A percentile compares a stretch with the other conserved stretches of the same genome.
phyloP scores from a whole-genome alignment of 192 early-diverging fungal species.

The Entomortierella chlamydospora region DNA sequence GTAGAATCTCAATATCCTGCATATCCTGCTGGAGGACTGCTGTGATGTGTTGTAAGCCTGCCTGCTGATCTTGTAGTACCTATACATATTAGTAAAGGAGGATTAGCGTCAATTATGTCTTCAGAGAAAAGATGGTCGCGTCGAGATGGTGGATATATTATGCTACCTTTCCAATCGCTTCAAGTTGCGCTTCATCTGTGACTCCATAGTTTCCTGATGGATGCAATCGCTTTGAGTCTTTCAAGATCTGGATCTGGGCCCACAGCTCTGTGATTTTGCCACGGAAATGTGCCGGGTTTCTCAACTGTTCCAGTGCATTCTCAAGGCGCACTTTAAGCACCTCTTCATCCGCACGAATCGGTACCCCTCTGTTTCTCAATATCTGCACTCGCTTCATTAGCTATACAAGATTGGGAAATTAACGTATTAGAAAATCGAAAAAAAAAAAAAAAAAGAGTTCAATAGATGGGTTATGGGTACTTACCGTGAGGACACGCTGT shows the following conservation, averaged over 20 bases:
- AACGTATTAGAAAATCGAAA: not conserved
- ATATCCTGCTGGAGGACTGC: slow-evolving; percentile 72
- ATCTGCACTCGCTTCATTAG: slow-evolving; percentile 91
- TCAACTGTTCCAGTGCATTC: slow-evolving; percentile 77
- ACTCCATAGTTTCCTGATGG: slow-evolving; percentile 60
- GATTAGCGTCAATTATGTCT: too few species aligned
- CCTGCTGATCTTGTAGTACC: slow-evolving; percentile 69
- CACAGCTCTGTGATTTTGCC: slow-evolving; percentile 86
- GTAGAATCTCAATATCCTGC: slow-evolving; percentile 59
- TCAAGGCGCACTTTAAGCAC: slow-evolving; percentile 78
- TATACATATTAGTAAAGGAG: too few species aligned
- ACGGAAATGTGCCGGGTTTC: slow-evolving; percentile 83
- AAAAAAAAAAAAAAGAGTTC: not conserved
- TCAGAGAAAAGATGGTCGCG: not conserved
- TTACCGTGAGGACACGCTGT: slow-evolving; percentile 77
- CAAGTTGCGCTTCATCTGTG: slow-evolving; percentile 67
- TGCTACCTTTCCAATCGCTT: slow-evolving; percentile 64
- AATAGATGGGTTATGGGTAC: not conserved
- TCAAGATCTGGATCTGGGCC: slow-evolving; percentile 80
- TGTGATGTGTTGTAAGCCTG: slow-evolving; percentile 76
- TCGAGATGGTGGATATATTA: not conserved
- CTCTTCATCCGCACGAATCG: slow-evolving; percentile 88
- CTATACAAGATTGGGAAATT: slow-evolving; percentile 51
- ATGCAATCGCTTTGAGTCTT: slow-evolving; percentile 63
- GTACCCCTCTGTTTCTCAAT: slow-evolving; percentile 83